Conservation (phyloP, 371 early-diverging fungal genomes). For the Mucor saturninus region DNA sequence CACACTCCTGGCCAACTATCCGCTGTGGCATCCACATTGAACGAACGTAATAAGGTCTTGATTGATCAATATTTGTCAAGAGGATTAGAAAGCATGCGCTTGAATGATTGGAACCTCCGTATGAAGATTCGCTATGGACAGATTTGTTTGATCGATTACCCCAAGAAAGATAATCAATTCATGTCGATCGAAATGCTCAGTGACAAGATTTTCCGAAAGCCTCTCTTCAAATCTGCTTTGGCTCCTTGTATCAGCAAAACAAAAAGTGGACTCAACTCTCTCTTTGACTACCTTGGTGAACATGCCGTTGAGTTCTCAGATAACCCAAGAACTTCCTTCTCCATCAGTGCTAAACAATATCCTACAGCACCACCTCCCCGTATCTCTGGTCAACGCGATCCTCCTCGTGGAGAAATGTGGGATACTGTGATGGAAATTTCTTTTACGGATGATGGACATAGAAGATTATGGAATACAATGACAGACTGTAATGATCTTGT, state of each 20-base stretch:
- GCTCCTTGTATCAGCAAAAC: conserved; percentile 36
- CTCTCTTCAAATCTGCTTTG: conserved; percentile 25
- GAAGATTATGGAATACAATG: conserved; percentile 39
- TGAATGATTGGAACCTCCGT: conserved; percentile 45
- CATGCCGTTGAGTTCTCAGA: conserved; percentile 29
- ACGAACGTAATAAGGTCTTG: conserved; percentile 27
- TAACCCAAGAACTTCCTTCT: conserved; percentile 30
- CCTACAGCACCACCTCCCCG: conserved; percentile 12
- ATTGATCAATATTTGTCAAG: conserved; percentile 25
- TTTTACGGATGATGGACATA: conserved; percentile 30
- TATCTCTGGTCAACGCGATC: conserved; percentile 2
- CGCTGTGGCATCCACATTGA: conserved; percentile 9
- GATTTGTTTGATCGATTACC: conserved; percentile 33
- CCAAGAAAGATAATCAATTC: conserved; percentile 14
- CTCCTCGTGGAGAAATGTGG: conserved; percentile 25
- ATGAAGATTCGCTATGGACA: conserved; percentile 53
- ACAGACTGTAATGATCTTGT: conserved; percentile 39
- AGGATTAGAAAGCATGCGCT: conserved; percentile 46
- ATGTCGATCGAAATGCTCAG: conserved; percentile 25
- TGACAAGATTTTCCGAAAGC: conserved; percentile 24
- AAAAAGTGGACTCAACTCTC: background rate
- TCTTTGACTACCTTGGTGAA: conserved; percentile 19
- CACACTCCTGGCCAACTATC: conserved; percentile 10
- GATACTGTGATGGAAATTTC: conserved; percentile 24
- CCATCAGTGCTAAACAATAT: conserved; percentile 29